These are phyloP conservation scores for Microsporum audouinii DNA, from an alignment of 2,329 filamentous ascomycete species.

Conservation along the genomic window DNA sequence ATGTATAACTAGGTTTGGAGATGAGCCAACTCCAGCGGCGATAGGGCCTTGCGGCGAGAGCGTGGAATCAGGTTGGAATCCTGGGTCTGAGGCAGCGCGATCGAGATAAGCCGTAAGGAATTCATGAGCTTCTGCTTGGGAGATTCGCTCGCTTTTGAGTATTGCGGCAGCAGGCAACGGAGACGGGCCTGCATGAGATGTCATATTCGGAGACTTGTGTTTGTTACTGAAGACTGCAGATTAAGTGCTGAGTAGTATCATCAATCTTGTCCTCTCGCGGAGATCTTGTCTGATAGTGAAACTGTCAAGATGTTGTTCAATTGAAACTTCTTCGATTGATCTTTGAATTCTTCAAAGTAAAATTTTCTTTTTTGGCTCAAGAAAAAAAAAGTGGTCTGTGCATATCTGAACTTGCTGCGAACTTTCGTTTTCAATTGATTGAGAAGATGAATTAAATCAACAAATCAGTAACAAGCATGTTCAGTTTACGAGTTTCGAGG, in stretches of 20 bases:
- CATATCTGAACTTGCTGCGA: not conserved
- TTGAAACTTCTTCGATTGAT: not conserved
- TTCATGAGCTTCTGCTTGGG: slow-evolving; percentile 30
- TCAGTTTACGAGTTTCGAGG: not conserved
- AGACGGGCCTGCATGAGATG: slow-evolving; percentile 24
- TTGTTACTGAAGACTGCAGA: not conserved
- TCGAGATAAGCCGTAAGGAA: slow-evolving; percentile 35
- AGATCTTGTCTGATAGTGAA: not conserved
- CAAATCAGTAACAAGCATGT: not conserved
- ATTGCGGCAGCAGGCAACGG: slow-evolving; percentile 30
- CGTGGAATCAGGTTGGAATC: slow-evolving; percentile 34
- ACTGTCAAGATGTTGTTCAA: not conserved
- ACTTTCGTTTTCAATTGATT: not conserved
- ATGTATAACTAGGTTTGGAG: slow-evolving; percentile 34
- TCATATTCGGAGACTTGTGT: slow-evolving; percentile 20
- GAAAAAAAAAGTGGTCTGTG: not conserved
- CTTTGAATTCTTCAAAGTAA: not conserved
- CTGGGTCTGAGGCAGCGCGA: slow-evolving; percentile 31
- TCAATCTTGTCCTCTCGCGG: not conserved
- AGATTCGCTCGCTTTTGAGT: slow-evolving; percentile 26
- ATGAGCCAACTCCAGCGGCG: slow-evolving; percentile 30
- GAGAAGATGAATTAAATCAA: not conserved
- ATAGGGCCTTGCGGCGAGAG: slow-evolving; percentile 35
- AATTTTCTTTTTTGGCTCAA: not conserved
- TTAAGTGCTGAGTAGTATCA: not conserved